Conservation (phyloP, 2,329 filamentous ascomycete species). For the Bipolaris oryzae region DNA sequence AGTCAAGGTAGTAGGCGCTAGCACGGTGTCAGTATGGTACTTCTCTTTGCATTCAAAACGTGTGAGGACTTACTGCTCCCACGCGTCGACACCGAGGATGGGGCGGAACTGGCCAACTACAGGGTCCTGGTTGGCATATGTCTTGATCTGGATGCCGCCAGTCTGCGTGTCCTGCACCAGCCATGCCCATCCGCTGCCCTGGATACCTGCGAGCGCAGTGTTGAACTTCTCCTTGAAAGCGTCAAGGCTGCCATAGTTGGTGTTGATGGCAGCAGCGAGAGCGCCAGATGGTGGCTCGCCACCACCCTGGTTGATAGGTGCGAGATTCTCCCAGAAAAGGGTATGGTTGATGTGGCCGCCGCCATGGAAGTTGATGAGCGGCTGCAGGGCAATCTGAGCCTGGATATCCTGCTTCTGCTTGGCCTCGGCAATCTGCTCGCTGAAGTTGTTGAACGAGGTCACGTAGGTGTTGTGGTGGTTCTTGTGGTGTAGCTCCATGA, state of each 20-base stretch:
- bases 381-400: constrained; percentile 61
- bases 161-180: constrained; percentile 67
- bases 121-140: constrained; percentile 86
- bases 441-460: constrained; percentile 81
- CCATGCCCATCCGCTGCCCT: constrained; percentile 70
- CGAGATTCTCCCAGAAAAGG: constrained; percentile 73
- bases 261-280: constrained; percentile 64
- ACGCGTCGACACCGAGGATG: constrained; percentile 87
- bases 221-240: constrained; percentile 69
- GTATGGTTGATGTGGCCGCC: constrained; percentile 71
- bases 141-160: constrained; percentile 66
- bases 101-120: constrained; percentile 83
- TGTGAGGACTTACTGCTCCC: constrained; percentile 70
- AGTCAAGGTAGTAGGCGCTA: constrained; percentile 69
- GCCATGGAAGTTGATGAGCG: constrained; percentile 70
- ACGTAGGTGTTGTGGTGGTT: constrained; percentile 96
- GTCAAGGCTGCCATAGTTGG: constrained; percentile 64
- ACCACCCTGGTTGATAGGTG: constrained; percentile 69
- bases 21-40: neutral
- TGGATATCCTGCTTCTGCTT: constrained; percentile 60
- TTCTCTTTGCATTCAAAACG: neutral
- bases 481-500: constrained; percentile 95
- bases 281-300: constrained; percentile 66
- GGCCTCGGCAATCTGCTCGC: constrained; percentile 71
- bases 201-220: constrained; percentile 66